These are phyloP conservation scores for Globisporangium irregulare DNA, from an alignment of 352 stramenopile species.

Conservation along the genomic window DNA sequence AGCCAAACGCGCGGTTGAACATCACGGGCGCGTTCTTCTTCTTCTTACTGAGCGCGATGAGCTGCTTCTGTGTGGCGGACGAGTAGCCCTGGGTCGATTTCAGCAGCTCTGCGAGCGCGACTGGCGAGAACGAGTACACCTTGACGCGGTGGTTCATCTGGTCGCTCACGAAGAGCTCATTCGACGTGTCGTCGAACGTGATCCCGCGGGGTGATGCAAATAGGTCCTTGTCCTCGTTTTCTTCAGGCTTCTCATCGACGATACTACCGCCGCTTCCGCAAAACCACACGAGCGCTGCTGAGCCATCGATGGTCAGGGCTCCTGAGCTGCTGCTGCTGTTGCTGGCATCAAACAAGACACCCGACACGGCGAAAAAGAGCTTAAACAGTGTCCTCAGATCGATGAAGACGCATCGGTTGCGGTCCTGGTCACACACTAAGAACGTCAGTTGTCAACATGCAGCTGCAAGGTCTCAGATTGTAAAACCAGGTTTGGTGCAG, in stretches of 20 bases:
- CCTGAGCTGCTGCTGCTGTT: not conserved
- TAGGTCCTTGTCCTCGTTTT: not conserved
- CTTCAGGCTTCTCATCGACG: not conserved
- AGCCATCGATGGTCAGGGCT: not conserved
- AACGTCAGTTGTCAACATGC: constrained; percentile 9
- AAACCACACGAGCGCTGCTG: constrained; percentile 4
- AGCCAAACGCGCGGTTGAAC: constrained; percentile 26
- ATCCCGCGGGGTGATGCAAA: constrained; percentile 23
- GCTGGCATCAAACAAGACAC: not conserved
- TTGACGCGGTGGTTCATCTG: constrained; percentile 45
- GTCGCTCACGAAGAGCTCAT: constrained; percentile 67
- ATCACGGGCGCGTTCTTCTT: not conserved
- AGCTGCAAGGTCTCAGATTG: not conserved
- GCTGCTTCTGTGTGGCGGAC: not conserved
- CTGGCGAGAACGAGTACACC: constrained; percentile 34
- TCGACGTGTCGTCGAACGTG: constrained; percentile 47
- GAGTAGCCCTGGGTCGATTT: constrained; percentile 1
- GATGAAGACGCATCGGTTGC: constrained; percentile 22
- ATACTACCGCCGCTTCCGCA: not conserved
- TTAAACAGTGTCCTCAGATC: constrained; percentile 37
- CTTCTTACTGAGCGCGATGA: not conserved
- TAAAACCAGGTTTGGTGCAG: not conserved
- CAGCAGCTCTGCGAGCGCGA: constrained; percentile 6
- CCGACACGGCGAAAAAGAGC: constrained; percentile 13
- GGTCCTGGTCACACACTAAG: constrained; percentile 36